Base-by-base conservation (phyloP, 768 basidiomycete species). In the Pisolithus microcarpus region DNA sequence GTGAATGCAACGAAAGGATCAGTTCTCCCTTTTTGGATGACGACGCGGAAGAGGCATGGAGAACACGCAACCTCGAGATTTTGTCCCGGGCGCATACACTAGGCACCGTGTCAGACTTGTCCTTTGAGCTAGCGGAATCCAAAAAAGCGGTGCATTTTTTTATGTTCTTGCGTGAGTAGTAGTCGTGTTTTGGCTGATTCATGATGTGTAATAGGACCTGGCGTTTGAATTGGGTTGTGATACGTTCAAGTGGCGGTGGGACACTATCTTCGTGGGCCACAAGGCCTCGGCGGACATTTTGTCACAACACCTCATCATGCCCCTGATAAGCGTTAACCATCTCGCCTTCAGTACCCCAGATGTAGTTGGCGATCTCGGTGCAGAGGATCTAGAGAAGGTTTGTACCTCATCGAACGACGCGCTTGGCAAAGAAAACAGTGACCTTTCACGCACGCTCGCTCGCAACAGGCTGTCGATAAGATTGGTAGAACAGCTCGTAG, bases 181-280 rank as follows among this genome's bases (percentile, higher is more conserved):
- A 31, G 52, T 19, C 30, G 56, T 53, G 49, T 36, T 19, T 23
- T 42, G n/a, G 46, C 59, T 57, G 50, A 58, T 38, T 38, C 37
- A 49, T 54, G 52, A 55, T 40, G 47, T 43, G 51, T 19, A 48
- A 45, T 42, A 91, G 87, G 87, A 91, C 62, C 59, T 85, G 23
- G 77, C 84, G 4, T 74, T 87, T 51, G 74, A 77, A 57, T 56
- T 89, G 31, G 77, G 79, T 58, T 78, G 73, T 53, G 75, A 76
- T 21, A 63, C 68, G 8, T 84, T 87, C 67, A 81, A 79, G 71
- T 91, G 87, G 87, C 74, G 77, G 69, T 91, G 88, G 88, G 85
- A 90, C 65, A 76, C 82, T 15, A 78, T 75, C 63, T 77, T 75
- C 56, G 61, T 85, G 36, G 85, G 86, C 7, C 71, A 80, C 62